phyloP scores from a whole-genome alignment of 371 early-diverging fungal genomes.

The Entomophthora muscae region DNA sequence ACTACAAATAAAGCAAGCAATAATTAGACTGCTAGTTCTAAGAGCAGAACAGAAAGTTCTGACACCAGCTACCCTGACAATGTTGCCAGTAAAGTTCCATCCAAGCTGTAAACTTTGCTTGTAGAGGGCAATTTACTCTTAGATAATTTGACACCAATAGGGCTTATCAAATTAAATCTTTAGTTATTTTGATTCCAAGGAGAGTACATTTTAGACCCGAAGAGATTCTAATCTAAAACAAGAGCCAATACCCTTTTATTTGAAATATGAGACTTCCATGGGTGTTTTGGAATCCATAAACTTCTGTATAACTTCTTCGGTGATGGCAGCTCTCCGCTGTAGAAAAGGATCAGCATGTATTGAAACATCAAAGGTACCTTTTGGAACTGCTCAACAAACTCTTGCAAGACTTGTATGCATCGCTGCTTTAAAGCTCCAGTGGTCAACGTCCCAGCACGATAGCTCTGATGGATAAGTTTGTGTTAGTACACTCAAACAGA shows the following conservation, averaged over 20 bases:
- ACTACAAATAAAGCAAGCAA: too few relatives aligned
- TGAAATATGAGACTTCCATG: neutral
- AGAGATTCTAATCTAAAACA: too few relatives aligned
- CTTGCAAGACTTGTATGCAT: conserved; percentile 79
- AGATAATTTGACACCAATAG: too few relatives aligned
- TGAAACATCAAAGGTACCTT: conserved; percentile 16
- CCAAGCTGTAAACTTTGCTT: too few relatives aligned
- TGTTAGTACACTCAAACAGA: neutral
- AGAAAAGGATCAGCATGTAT: neutral
- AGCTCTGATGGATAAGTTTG: conserved; percentile 21
- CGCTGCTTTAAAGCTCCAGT: conserved; percentile 87
- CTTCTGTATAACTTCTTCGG: conserved; percentile 37
- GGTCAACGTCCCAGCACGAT: conserved; percentile 75
- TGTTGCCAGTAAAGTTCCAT: too few relatives aligned
- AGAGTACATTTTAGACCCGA: too few relatives aligned
- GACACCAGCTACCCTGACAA: too few relatives aligned
- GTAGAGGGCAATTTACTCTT: too few relatives aligned
- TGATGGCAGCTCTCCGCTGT: conserved; percentile 37
- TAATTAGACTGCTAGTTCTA: too few relatives aligned
- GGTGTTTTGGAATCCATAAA: conserved; percentile 26
- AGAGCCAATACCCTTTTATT: neutral
- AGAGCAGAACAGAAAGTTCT: too few relatives aligned
- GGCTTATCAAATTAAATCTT: too few relatives aligned
- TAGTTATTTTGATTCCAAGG: too few relatives aligned
- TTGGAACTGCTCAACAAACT: conserved; percentile 80